Evolutionary conservation across 345 rosid species (phyloP), one percentile per base, ranked within the genome.

Genomic region (Eucalyptus fibrosa): DNA sequence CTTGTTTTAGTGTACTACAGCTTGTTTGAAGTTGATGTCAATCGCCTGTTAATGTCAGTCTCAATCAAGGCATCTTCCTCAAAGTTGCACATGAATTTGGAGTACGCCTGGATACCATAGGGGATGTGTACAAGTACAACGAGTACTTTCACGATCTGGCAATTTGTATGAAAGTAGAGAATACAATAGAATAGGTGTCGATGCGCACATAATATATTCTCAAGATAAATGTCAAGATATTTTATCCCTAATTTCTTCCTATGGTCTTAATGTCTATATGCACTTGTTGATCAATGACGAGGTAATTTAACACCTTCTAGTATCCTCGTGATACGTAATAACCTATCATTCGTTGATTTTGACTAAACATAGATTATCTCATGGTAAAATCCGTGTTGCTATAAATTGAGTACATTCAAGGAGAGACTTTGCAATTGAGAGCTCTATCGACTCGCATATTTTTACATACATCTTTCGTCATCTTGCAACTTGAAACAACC

Each of bases 141-240:
- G 69, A 62, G 7, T 62, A 28, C 34, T 62, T 62, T 62, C 34
- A 3, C 18, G 8, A 12, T 62, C 30, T 2, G 7, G 30, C 30
- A 9, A 24, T 56, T 56, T 56, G 62, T 6, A 30, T 3, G 34
- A 62, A 28, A 30, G 69, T 30, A 13, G 1, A 62, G 7, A 30
- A 6, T 62, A 62, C 4, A 28, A 40, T 37, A 21, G 28, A 77
- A 77, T 21, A 37, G 45, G 3, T 77, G 47, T 12, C 3, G 0
- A 23, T 21, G 16, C 15, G 0, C 7, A 10, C 45, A 3, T 3
- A 3, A 0, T 7, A 44, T 7, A 11, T 21, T 77, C 2, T 40
- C 28, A 6, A 3, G 1, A 19, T 19, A 2, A 24, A 72, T 72
- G 26, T 12, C 2, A 1, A 1, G 15, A 21, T 34, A 69, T 34